These are phyloP conservation scores for Perkinsus olseni DNA, from an alignment of 169 alveolate genomes.

Conservation along the genomic window DNA sequence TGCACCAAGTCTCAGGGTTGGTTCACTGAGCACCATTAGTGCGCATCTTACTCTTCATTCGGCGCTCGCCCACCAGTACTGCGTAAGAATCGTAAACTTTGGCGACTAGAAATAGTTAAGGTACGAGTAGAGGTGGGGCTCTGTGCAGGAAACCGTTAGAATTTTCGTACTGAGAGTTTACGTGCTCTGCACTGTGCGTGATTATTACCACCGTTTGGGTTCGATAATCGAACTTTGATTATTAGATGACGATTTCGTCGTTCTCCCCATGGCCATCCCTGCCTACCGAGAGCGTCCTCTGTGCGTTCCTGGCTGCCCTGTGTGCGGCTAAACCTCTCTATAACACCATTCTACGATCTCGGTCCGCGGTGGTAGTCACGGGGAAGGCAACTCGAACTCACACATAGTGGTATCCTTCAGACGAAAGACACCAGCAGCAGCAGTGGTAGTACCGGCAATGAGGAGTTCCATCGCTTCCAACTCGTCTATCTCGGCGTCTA, in stretches of 20 bases:
- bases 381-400: neutral
- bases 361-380: neutral
- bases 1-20: too few relatives aligned
- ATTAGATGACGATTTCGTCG: neutral
- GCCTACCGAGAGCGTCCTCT: neutral
- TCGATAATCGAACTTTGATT: too few relatives aligned
- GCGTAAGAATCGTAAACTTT: too few relatives aligned
- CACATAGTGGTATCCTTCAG: neutral
- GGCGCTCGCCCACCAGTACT: too few relatives aligned
- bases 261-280: neutral
- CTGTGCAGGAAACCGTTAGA: too few relatives aligned
- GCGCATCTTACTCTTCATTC: too few relatives aligned
- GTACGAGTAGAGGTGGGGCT: too few relatives aligned
- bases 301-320: neutral
- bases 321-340: neutral
- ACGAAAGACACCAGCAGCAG: neutral
- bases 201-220: too few relatives aligned
- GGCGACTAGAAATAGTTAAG: too few relatives aligned
- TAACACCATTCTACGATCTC: neutral
- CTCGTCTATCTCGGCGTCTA: neutral
- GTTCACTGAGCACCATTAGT: too few relatives aligned
- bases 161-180: too few relatives aligned
- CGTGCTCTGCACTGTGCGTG: too few relatives aligned
- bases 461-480: neutral
- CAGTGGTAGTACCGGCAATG: neutral